Base-by-base conservation (phyloP, 2,329 filamentous ascomycete species). In the Sordariomycetes sp. region DNA sequence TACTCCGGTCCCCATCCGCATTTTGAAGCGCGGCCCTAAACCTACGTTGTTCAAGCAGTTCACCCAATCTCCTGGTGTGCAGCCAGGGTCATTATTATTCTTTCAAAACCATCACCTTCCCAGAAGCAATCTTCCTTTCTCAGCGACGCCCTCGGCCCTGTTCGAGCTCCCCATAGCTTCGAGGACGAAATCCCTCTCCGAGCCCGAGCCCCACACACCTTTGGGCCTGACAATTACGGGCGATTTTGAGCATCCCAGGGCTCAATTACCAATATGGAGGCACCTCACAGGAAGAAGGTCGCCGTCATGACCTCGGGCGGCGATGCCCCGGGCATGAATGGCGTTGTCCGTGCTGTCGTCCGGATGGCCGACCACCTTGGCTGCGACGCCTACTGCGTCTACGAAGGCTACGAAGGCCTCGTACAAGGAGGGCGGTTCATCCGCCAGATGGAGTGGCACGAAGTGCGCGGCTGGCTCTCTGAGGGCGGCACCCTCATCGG, bases 401-500 rank as follows among this genome's bases (percentile, higher is more conserved):
- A 93, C 72, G 94, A 97, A 72, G 94, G 94, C 61, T 99, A 99
- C 75, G 91, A 97, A 69, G 94, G 94, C 50, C 80, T 99, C 58
- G 93, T 99, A 32, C 83, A 88, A 64, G 94, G 93, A 65, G 91
- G 90, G 53, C 81, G 91, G 69, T 84, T 93, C 75, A 97, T 99
- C 74, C 84, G 83, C 66, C 82, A 89, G 74, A 90, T 96, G 83
- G 76, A 83, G 55, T 97, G 93, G 93, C 83, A 95, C 63, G 91
- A 97, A 69, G 94, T 99, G 59, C 87, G 94, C 66, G 93, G 94
- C 67, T 99, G 88, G 80, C 82, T 96, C 58, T 93, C 90, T 35
- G 91, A 96, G 70, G 94, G 94, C 62, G 94, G 94, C 62, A 99
- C 94, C 18, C 81, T 97, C 62, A 97, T 99, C 68, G 94, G 94